Evolutionary conservation across 108 stramenopile species (phyloP).

Genomic region (Skeletonema tropicum): DNA sequence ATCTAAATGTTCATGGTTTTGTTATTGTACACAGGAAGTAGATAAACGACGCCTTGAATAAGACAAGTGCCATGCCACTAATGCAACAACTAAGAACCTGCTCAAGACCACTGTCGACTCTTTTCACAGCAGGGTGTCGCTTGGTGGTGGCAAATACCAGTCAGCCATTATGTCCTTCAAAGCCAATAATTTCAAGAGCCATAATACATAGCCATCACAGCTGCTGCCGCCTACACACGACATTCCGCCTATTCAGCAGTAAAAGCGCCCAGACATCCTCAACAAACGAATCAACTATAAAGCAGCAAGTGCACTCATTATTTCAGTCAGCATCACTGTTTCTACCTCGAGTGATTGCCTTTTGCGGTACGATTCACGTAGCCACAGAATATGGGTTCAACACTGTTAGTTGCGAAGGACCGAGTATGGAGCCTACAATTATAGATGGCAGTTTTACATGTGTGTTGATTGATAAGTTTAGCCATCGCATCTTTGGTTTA

Average conservation of each 20-base stretch:
- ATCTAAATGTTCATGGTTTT: no score
- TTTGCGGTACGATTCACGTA: constrained; percentile 63
- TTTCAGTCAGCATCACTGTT: constrained; percentile 14
- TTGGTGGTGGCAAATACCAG: neutral
- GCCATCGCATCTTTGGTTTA: constrained; percentile 66
- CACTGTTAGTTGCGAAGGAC: constrained; percentile 86
- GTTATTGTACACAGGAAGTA: no score
- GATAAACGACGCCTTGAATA: neutral
- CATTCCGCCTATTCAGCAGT: neutral
- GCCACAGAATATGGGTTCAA: constrained; percentile 79
- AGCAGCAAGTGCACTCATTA: constrained; percentile 15
- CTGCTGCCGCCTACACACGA: neutral
- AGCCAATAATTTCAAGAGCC: neutral
- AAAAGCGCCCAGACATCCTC: neutral
- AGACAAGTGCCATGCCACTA: neutral
- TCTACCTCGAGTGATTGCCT: constrained; percentile 26
- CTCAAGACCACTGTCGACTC: neutral
- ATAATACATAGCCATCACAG: neutral
- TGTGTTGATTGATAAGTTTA: constrained; percentile 80
- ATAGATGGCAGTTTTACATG: constrained; percentile 56
- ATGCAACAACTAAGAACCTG: neutral
- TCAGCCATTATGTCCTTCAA: neutral
- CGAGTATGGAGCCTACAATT: constrained; percentile 93
- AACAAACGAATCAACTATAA: neutral
- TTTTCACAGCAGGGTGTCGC: neutral